A percentile compares a stretch with the other conserved stretches of the same genome.
phyloP scores from a whole-genome alignment of 2,329 filamentous ascomycete species.

The Fusarium beomiforme region DNA sequence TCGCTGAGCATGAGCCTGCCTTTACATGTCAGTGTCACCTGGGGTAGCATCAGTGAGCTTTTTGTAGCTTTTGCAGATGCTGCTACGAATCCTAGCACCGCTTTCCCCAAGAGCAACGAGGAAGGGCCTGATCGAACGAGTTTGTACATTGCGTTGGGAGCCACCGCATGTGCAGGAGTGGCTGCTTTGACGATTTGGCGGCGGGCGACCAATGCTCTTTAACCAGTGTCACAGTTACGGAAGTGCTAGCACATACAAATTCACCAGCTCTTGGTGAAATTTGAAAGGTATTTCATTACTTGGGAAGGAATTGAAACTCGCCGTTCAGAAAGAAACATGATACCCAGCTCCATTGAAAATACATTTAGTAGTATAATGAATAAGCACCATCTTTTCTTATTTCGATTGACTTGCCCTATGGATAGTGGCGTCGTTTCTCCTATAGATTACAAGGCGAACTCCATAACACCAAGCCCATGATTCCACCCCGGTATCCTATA shows the following conservation, averaged over 20 bases:
- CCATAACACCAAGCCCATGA: conserved; percentile 9
- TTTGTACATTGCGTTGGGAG: conserved; percentile 85
- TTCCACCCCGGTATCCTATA: neutral
- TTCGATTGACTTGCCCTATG: neutral
- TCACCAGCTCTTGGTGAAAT: neutral
- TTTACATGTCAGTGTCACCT: conserved; percentile 92
- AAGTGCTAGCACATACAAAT: neutral
- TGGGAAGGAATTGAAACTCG: conserved; percentile 37
- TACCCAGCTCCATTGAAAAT: conserved; percentile 44
- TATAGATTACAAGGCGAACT: neutral
- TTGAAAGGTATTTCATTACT: neutral
- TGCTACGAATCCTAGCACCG: conserved; percentile 87
- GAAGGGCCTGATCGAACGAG: conserved; percentile 84
- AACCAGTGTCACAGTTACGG: neutral
- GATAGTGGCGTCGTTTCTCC: neutral
- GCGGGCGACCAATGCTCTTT: conserved; percentile 61
- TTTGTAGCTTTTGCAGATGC: conserved; percentile 93
- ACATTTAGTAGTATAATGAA: conserved; percentile 32
- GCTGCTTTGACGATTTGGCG: conserved; percentile 74
- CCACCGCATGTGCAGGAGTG: conserved; percentile 70
- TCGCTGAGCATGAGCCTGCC: conserved; percentile 88
- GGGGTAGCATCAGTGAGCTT: conserved; percentile 92
- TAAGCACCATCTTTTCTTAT: conserved; percentile 24
- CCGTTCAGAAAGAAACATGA: conserved; percentile 42
- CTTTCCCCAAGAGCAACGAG: conserved; percentile 90